Percentiles rank a stretch among this genome's conserved stretches.
Conservation (phyloP, 2,329 filamentous ascomycete genomes). For the Aureobasidium sp. region DNA sequence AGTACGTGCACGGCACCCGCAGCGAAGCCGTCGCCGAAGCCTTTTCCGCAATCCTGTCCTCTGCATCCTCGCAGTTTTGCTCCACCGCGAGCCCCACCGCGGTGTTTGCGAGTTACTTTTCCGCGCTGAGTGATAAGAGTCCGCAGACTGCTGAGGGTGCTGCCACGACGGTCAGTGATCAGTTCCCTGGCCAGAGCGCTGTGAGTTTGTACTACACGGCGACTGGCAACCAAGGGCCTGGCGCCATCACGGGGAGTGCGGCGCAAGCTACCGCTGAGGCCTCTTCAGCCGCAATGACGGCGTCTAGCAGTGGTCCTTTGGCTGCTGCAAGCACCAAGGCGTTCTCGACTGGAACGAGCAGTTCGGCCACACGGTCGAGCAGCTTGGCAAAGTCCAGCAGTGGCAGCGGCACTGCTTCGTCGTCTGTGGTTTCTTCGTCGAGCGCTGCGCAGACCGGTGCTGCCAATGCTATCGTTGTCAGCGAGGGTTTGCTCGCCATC, state of each 20-base stretch:
- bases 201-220: slow-evolving; percentile 38
- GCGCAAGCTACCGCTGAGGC: neutral
- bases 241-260: slow-evolving; percentile 32
- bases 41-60: slow-evolving; percentile 29
- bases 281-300: neutral
- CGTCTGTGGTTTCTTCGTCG: neutral
- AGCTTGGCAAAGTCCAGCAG: neutral
- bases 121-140: slow-evolving; percentile 18
- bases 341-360: neutral
- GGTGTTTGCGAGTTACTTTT: slow-evolving; percentile 29
- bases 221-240: slow-evolving; percentile 31
- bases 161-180: slow-evolving; percentile 26
- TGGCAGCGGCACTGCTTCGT: neutral
- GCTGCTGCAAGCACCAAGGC: neutral
- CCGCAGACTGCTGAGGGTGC: slow-evolving; percentile 23
- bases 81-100: slow-evolving; percentile 30
- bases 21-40: slow-evolving; percentile 28
- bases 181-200: slow-evolving; percentile 30
- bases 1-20: slow-evolving; percentile 34
- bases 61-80: slow-evolving; percentile 31
- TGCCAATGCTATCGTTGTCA: neutral
- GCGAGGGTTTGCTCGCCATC: neutral
- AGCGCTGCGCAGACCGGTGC: neutral
- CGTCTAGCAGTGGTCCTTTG: neutral
- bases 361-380: neutral